phyloP scores from a whole-genome alignment of 768 basidiomycete genomes.

The Porpolomopsis calyptriformis region DNA sequence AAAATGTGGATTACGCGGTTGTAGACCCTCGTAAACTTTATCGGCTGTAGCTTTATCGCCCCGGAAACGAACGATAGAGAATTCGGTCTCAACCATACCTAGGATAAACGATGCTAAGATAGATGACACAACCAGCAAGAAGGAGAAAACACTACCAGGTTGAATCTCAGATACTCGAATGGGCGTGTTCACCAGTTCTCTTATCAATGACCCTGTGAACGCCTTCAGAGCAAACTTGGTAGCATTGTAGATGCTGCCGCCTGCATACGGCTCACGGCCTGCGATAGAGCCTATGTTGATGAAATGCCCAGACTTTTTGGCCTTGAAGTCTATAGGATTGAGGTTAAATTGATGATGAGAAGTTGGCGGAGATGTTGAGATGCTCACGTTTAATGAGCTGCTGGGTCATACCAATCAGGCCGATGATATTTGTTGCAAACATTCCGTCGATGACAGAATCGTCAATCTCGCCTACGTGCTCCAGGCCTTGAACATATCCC shows the following conservation, averaged over 20 bases:
- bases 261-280: slow-evolving; percentile 77
- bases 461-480: slow-evolving; percentile 74
- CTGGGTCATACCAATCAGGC: slow-evolving; percentile 72
- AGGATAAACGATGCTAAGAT: background rate
- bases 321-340: slow-evolving; percentile 55
- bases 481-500: slow-evolving; percentile 82
- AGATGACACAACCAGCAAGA: background rate
- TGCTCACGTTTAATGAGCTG: slow-evolving; percentile 48
- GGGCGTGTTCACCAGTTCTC: slow-evolving; percentile 84
- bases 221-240: slow-evolving; percentile 82
- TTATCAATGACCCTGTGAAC: slow-evolving; percentile 71
- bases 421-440: slow-evolving; percentile 70
- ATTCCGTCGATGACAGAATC: slow-evolving; percentile 73
- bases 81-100: slow-evolving; percentile 88
- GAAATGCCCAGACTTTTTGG: slow-evolving; percentile 69
- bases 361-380: background rate
- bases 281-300: slow-evolving; percentile 96
- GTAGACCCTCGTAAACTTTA: slow-evolving; percentile 82
- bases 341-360: background rate
- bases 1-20: slow-evolving; percentile 55
- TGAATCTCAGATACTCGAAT: slow-evolving; percentile 93
- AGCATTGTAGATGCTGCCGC: slow-evolving; percentile 88
- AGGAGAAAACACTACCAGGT: slow-evolving; percentile 45
- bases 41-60: slow-evolving; percentile 77
- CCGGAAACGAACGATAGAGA: slow-evolving; percentile 82